A percentile compares a stretch with the other conserved stretches of the same genome.
These are phyloP conservation scores for Podochytrium sp. DNA, from an alignment of 192 early-diverging fungal species.

Conservation along the genomic window DNA sequence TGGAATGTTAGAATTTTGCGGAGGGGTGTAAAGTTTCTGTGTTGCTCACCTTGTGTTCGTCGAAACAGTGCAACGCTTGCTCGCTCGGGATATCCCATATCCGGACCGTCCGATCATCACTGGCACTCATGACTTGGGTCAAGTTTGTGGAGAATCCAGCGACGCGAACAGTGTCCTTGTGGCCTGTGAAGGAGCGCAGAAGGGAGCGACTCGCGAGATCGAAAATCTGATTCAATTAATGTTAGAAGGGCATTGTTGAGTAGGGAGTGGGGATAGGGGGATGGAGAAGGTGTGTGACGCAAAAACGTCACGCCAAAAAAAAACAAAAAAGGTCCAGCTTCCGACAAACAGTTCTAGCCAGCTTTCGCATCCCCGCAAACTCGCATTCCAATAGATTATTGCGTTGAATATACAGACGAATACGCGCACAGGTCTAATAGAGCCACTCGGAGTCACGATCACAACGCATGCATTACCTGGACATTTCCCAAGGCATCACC, in stretches of 20 bases:
- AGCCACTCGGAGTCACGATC: too few relatives aligned
- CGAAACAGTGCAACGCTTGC: conserved; percentile 66
- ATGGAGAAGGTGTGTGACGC: too few relatives aligned
- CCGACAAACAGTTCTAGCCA: too few relatives aligned
- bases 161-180: conserved; percentile 75
- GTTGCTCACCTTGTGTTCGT: conserved; percentile 60
- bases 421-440: too few relatives aligned
- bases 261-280: too few relatives aligned
- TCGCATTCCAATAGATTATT: too few relatives aligned
- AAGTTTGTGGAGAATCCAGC: conserved; percentile 81
- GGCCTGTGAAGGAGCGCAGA: conserved; percentile 64
- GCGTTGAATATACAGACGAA: too few relatives aligned
- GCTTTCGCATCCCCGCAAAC: too few relatives aligned
- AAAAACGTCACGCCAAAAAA: too few relatives aligned
- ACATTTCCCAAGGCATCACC: conserved; percentile 89
- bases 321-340: too few relatives aligned
- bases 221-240: conserved; percentile 54
- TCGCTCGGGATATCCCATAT: conserved; percentile 94
- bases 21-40: not conserved
- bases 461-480: too few relatives aligned
- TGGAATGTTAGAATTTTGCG: not conserved
- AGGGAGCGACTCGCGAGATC: conserved; percentile 57
- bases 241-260: too few relatives aligned
- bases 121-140: conserved; percentile 81
- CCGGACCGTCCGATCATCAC: conserved; percentile 90